Conservation (phyloP, 352 stramenopile genomes). For the Globisporangium nunn region DNA sequence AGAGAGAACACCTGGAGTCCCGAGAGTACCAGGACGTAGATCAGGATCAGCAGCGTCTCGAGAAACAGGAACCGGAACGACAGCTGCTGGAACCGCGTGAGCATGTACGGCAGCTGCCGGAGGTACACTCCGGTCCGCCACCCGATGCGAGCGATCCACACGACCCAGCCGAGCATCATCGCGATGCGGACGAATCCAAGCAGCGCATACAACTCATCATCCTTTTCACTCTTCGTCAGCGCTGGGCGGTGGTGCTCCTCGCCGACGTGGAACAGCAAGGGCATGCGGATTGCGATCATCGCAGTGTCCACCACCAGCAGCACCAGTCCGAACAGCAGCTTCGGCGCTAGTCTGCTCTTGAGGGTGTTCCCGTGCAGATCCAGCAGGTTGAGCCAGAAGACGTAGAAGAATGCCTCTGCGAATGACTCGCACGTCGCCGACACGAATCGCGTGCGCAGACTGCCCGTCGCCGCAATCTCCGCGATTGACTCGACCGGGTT, state of each 20-base stretch:
- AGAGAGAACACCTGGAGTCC: slow-evolving; percentile 60
- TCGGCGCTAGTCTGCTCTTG: slow-evolving; percentile 16
- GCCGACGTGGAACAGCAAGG: slow-evolving; percentile 29
- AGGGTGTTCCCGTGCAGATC: slow-evolving; percentile 38
- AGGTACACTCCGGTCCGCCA: slow-evolving; percentile 50
- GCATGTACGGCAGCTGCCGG: slow-evolving; percentile 75
- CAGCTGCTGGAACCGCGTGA: slow-evolving; percentile 78
- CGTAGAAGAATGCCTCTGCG: slow-evolving; percentile 67
- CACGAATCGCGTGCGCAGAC: slow-evolving; percentile 54
- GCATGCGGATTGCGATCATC: slow-evolving; percentile 66
- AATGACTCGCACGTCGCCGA: slow-evolving; percentile 63
- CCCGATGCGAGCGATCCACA: slow-evolving; percentile 60
- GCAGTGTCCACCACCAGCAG: slow-evolving; percentile 41
- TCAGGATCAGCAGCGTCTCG: slow-evolving; percentile 64
- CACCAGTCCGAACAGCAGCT: slow-evolving; percentile 34
- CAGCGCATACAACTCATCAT: slow-evolving; percentile 55
- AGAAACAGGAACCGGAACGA: slow-evolving; percentile 83
- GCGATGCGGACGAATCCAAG: slow-evolving; percentile 53
- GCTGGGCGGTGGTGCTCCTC: not conserved
- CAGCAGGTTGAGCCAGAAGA: slow-evolving; percentile 78
- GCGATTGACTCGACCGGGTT: slow-evolving; percentile 71
- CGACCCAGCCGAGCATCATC: slow-evolving; percentile 62
- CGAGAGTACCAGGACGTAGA: slow-evolving; percentile 69
- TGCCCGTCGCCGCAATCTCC: slow-evolving; percentile 47
- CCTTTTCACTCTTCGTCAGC: slow-evolving; percentile 12